Base-by-base conservation (phyloP, 768 basidiomycete species). In the Lactarius psammicola region DNA sequence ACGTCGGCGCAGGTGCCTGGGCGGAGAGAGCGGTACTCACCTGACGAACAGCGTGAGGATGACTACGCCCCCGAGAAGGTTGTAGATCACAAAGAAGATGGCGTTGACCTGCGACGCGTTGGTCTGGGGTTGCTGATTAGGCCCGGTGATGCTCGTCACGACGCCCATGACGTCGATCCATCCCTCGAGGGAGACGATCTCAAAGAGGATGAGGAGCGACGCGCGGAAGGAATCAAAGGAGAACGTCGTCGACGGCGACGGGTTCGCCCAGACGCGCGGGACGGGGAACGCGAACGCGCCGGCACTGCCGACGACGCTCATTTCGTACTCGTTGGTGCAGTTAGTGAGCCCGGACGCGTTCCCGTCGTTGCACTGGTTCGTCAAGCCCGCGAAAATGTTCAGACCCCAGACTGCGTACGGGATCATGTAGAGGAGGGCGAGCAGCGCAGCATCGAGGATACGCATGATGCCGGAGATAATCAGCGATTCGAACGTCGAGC, bases 131-230 rank as follows among this genome's bases (percentile, higher is more conserved):
- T 97, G 94, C 62, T 76, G 76, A 33, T 86, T 85, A 26, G 68
- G 73, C 5, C 89, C 92, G 1, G 84, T 87, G 68, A 97, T 89
- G 67, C 87, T 85, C 75, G 90, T 90, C 1, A 88, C 89, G 30
- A 88, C 82, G 42, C 76, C 78, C 89, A 97, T 90, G 58, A 95
- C 96, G 73, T 95, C 93, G n/a, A 92, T 84, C 96, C 95, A 98
- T 2, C 96, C 96, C 77, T 96, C 95, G 57, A 97, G 78, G 0
- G 95, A 96, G 28, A 98, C 93, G 69, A 96, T 94, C 77, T 98
- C 96, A 71, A 97, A 98, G 1, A 98, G 82, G 72, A 98, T 97
- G 60, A 98, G 82, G 46, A 98, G 79, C 0, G 93, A 89, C 4
- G 87, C 78, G 8, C 84, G 81, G 77, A 98, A 98, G 17, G 80